Evolutionary conservation across 305 asterid genomes (phyloP), one percentile per base, ranked within the genome.

Genomic region (Solanum chacoense): DNA sequence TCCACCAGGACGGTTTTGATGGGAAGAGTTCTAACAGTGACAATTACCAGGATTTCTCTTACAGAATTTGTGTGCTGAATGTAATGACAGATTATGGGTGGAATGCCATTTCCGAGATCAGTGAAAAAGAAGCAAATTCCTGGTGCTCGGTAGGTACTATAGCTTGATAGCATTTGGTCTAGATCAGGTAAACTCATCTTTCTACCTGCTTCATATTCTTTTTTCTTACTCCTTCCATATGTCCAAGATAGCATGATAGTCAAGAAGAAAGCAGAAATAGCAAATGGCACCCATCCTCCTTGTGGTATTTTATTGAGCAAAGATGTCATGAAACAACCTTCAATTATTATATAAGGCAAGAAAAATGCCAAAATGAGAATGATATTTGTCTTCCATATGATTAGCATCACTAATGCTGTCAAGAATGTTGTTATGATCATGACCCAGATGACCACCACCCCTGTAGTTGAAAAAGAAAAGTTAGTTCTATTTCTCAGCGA

Each of bases 351-450:
- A 85, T 75, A 90, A 9, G 92, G 37, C 90, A 24, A 89, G 92
- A 89, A 42, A 93, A 91, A 5, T 85, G 73, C n/a, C 91, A 90
- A 24, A 90, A 89, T 7, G 88, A 92, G 89, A 26, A 90, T 7
- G 2, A 92, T 69, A 20, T 90, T 89, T 34, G 91, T 90, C 75
- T 91, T 92, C 95, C 95, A 93, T 85, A 91, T 91, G 8, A 93
- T 84, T 73, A 92, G 77, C 95, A 93, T 93, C 45, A 93, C 93
- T 38, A 92, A 35, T 29, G 93, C 85, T 75, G 90, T 92, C 80
- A 92, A 84, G 12, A 90, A 89, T 2, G 91, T 91, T 6, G 93
- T 89, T 40, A 90, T 91, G 45, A 91, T 89, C 93, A 91, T 90
- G 6, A 90, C 92, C 92, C 91, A 91, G 9, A 90, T 90, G 29